Base-by-base conservation (phyloP, 2,329 filamentous ascomycete genomes). In the Grosmannia serpens region DNA sequence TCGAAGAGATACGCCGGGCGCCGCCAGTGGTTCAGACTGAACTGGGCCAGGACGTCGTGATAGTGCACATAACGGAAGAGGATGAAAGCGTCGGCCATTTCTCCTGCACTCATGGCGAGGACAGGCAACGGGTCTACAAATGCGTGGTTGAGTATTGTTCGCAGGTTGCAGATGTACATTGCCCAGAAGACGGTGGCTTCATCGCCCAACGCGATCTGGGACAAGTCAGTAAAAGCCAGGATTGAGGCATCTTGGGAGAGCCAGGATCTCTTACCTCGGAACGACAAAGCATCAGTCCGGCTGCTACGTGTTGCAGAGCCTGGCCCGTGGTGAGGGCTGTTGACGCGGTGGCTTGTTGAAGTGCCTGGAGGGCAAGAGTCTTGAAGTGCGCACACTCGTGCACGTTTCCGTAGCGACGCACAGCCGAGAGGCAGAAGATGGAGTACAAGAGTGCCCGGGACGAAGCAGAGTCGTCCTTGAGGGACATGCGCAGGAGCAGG, bases 21-120 rank as follows among this genome's bases (percentile, higher is more conserved):
- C 11, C 62, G 54, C 68, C 66, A 68, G 54, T 69, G 64, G 47
- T 54, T 60, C 1, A 65, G 53, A 20, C 62, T 63, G 57, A 69
- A 70, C 46, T 64, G 65, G 9, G 66, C 62, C 8, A 68, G 56
- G 2, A 67, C 64, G 56, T 67, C 65, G 56, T 68, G 62, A 59
- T 69, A 69, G 56, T 68, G 62, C 1, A 68, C 64, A n/a, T 62
- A 59, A 62, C 67, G 68, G 55, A 68, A 66, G 35, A 67, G 58
- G 24, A 69, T 53, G 15, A 55, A 47, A 26, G 60, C 61, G 13
- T 31, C 49, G n/a, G 26, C 26, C 8, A 24, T n/a, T 15, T 68
- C 24, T 51, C 65, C 59, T 44, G 27, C 38, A n/a, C 56, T 53
- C 11, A 62, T 27, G 38, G 63, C 47, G 22, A 51, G 47, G 7